Conservation (phyloP, 371 early-diverging fungal species). For the Parasitella parasitica region DNA sequence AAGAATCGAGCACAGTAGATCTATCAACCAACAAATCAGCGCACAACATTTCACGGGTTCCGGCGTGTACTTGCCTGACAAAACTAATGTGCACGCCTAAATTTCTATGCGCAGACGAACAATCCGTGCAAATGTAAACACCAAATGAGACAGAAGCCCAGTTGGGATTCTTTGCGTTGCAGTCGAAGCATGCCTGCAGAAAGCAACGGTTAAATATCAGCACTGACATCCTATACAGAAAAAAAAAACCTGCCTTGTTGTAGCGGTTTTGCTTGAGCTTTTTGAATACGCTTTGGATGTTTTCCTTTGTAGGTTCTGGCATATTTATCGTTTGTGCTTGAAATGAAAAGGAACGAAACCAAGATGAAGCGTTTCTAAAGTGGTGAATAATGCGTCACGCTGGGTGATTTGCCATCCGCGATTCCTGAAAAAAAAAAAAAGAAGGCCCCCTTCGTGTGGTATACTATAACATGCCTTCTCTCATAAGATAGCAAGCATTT, state of each 20-base stretch:
- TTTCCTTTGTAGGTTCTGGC: conserved; percentile 72
- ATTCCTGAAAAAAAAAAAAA: no score
- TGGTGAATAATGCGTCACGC: background rate
- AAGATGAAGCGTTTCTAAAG: background rate
- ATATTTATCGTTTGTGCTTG: conserved; percentile 20
- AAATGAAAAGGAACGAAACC: background rate
- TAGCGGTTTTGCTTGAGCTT: conserved; percentile 74
- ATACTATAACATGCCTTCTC: no score
- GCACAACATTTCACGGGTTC: background rate
- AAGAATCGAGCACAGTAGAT: conserved; percentile 82
- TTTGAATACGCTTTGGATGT: conserved; percentile 78
- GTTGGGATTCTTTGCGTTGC: conserved; percentile 93
- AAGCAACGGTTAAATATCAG: no score
- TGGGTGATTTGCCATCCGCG: background rate
- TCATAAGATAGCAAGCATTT: no score
- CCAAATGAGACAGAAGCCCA: conserved; percentile 98
- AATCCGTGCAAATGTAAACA: conserved; percentile 97
- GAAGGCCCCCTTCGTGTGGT: no score
- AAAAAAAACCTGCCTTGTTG: conserved; percentile 67
- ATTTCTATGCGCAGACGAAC: conserved; percentile 94
- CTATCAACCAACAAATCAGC: no score
- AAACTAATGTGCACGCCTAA: conserved; percentile 96
- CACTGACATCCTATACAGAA: no score
- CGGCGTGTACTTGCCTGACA: conserved; percentile 93
- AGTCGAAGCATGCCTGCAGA: conserved; percentile 92